phyloP scores from a whole-genome alignment of 192 early-diverging fungal species.

The Phycomyces blakesleeanus region DNA sequence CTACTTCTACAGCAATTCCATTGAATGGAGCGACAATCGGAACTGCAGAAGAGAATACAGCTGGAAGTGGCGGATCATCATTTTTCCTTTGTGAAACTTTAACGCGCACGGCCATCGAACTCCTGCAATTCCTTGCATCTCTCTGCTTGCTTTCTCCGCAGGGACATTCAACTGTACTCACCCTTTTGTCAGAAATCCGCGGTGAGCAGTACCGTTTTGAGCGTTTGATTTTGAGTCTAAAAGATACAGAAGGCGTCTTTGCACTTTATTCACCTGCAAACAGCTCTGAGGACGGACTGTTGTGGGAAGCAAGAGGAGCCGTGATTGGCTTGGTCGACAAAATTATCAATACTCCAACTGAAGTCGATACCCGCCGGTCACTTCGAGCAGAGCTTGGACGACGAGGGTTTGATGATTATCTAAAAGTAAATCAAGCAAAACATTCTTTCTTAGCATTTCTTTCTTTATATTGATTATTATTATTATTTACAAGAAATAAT shows the following conservation, averaged over 20 bases:
- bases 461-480: background rate
- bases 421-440: constrained; percentile 33
- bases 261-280: background rate
- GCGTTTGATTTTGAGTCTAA: constrained; percentile 39
- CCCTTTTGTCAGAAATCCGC: constrained; percentile 44
- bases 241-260: constrained; percentile 9
- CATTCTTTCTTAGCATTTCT: too few species aligned
- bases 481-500: too few species aligned
- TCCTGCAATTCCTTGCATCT: constrained; percentile 39
- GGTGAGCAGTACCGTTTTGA: constrained; percentile 55
- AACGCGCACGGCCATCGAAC: constrained; percentile 5
- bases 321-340: constrained; percentile 43
- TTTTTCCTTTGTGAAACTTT: constrained; percentile 37
- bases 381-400: constrained; percentile 45
- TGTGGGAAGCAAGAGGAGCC: constrained; percentile 46
- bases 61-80: constrained; percentile 20
- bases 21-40: too few species aligned
- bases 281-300: constrained; percentile 12
- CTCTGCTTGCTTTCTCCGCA: constrained; percentile 44
- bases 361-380: constrained; percentile 37
- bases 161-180: constrained; percentile 40
- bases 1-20: background rate
- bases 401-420: constrained; percentile 46
- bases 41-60: too few species aligned
- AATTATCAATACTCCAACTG: constrained; percentile 41